Evolutionary conservation across 2,329 filamentous ascomycete species (phyloP).

Genomic region (Thelonectria olida): DNA sequence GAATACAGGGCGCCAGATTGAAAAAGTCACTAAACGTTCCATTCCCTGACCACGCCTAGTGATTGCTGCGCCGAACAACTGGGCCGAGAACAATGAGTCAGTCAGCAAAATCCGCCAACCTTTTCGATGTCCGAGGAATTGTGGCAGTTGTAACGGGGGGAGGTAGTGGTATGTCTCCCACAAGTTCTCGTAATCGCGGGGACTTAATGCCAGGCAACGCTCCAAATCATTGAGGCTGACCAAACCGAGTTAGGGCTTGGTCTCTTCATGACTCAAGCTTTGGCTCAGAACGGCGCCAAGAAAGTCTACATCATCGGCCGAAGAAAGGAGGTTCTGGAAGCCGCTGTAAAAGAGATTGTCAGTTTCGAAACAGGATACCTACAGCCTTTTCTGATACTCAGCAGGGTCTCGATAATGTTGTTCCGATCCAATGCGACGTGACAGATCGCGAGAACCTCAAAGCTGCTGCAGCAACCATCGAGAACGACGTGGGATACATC

Average conservation of each 20-base stretch:
- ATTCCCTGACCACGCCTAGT: too few species aligned
- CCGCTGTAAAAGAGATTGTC: slow-evolving; percentile 54
- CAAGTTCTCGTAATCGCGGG: too few species aligned
- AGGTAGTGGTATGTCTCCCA: slow-evolving; percentile 42
- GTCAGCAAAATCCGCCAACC: too few species aligned
- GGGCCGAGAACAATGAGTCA: too few species aligned
- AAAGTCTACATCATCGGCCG: slow-evolving; percentile 65
- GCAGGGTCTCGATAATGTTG: slow-evolving; percentile 47
- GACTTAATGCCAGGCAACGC: too few species aligned
- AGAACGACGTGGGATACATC: slow-evolving; percentile 67
- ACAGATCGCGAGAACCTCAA: slow-evolving; percentile 61
- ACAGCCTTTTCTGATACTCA: too few species aligned
- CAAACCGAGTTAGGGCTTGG: slow-evolving; percentile 55
- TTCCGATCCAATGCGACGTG: slow-evolving; percentile 56
- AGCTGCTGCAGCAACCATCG: slow-evolving; percentile 64
- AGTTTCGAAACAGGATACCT: too few species aligned
- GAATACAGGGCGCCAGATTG: too few species aligned
- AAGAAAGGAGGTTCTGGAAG: slow-evolving; percentile 57
- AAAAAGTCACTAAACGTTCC: too few species aligned
- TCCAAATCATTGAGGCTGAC: neutral
- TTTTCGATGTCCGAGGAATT: slow-evolving; percentile 59
- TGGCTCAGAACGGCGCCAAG: slow-evolving; percentile 61
- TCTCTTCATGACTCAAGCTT: slow-evolving; percentile 62
- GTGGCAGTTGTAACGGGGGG: slow-evolving; percentile 66
- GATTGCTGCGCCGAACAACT: too few species aligned